These are phyloP conservation scores for Quercus tomentella DNA, from an alignment of 331 rosid species.

Conservation along the genomic window DNA sequence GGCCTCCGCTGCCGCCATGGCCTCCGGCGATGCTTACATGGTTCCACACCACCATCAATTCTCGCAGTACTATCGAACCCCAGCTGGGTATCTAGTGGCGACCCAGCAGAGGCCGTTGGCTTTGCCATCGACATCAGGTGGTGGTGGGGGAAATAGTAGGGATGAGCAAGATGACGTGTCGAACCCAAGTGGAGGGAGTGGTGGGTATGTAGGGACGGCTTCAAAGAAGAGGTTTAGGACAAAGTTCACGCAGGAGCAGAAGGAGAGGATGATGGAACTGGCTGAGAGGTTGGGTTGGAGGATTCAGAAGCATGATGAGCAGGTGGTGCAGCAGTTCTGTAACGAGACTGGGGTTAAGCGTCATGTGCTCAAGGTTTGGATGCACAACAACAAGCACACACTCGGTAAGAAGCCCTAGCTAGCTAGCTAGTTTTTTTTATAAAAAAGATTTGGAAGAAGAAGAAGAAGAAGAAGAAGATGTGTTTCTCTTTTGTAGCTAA, in stretches of 20 bases:
- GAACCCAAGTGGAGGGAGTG: slow-evolving; percentile 57
- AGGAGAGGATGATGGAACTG: slow-evolving; percentile 68
- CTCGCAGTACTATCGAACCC: slow-evolving; percentile 53
- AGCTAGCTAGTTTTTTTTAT: background rate
- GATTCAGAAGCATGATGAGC: slow-evolving; percentile 79
- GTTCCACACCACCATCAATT: slow-evolving; percentile 50
- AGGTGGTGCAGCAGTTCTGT: slow-evolving; percentile 75
- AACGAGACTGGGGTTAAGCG: slow-evolving; percentile 77
- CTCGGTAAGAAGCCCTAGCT: slow-evolving; percentile 93
- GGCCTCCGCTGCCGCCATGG: background rate
- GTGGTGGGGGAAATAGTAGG: slow-evolving; percentile 49
- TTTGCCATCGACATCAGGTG: slow-evolving; percentile 60
- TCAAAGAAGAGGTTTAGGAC: slow-evolving; percentile 71
- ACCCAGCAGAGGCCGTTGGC: slow-evolving; percentile 65
- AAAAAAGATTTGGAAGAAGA: no score
- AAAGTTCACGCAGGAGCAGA: slow-evolving; percentile 80
- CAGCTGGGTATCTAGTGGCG: slow-evolving; percentile 69
- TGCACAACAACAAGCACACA: slow-evolving; percentile 99
- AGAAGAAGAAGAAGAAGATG: background rate
- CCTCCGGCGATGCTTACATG: slow-evolving; percentile 21
- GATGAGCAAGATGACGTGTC: slow-evolving; percentile 76
- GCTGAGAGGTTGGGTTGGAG: slow-evolving; percentile 80
- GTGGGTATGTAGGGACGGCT: slow-evolving; percentile 11
- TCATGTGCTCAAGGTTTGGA: slow-evolving; percentile 96
- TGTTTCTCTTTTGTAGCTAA: background rate